Conservation (phyloP, 2,329 filamentous ascomycete genomes). For the Dactylonectria estremocensis region DNA sequence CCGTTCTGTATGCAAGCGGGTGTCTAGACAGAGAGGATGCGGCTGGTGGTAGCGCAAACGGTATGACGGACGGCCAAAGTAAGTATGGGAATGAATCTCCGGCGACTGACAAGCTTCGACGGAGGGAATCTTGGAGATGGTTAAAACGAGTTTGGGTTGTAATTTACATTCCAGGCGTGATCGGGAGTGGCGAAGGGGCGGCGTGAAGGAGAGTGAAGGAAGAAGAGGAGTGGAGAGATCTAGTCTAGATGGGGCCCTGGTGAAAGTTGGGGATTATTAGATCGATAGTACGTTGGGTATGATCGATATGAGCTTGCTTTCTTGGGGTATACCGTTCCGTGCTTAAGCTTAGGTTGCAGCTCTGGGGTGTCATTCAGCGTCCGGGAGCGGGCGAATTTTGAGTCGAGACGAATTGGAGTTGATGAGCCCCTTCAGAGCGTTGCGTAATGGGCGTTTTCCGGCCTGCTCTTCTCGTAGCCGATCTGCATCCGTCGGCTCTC, state of each 20-base stretch:
- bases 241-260: not conserved
- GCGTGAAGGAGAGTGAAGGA: not conserved
- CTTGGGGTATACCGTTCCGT: too few relatives aligned
- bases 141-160: not conserved
- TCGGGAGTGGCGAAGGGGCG: not conserved
- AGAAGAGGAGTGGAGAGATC: not conserved
- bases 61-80: not conserved
- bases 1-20: not conserved
- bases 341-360: too few relatives aligned
- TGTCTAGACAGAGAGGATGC: not conserved
- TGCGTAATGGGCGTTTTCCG: too few relatives aligned
- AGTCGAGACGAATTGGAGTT: too few relatives aligned
- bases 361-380: too few relatives aligned
- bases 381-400: too few relatives aligned
- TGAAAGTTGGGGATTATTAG: not conserved
- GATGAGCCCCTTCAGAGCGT: too few relatives aligned
- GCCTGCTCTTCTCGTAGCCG: too few relatives aligned
- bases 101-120: not conserved
- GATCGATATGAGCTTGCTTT: not conserved
- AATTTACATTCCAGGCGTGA: not conserved
- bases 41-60: not conserved
- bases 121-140: not conserved
- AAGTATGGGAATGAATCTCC: not conserved
- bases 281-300: not conserved
- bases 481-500: not conserved